phyloP scores from a whole-genome alignment of 2,329 filamentous ascomycete genomes.

The Trichophyton equinum region DNA sequence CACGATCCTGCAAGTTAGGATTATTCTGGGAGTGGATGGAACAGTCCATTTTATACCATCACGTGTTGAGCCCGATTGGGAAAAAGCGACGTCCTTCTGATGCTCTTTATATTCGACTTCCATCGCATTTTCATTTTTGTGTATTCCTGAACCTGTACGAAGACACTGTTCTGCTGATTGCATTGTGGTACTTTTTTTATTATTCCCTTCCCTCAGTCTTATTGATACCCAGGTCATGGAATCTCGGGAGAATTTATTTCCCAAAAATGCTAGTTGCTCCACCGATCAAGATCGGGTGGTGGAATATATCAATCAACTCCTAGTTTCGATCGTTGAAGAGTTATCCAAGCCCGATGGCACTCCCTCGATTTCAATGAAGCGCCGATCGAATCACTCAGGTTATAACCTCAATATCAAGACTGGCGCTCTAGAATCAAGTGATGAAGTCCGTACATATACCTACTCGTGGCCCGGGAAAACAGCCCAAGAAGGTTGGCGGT shows the following conservation, averaged over 20 bases:
- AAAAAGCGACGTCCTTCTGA: neutral
- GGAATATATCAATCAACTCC: conserved; percentile 21
- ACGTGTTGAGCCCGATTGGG: neutral
- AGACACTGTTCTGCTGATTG: neutral
- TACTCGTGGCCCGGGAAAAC: conserved; percentile 45
- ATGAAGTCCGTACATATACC: conserved; percentile 17
- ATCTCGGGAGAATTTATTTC: neutral
- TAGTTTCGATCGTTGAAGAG: conserved; percentile 19
- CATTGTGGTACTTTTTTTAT: neutral
- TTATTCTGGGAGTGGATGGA: too few species aligned
- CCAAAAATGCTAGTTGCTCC: neutral
- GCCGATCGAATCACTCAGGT: conserved; percentile 15
- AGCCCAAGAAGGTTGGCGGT: conserved; percentile 46
- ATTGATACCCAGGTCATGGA: neutral
- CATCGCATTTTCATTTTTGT: neutral
- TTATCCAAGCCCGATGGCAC: conserved; percentile 19
- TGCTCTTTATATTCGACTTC: neutral
- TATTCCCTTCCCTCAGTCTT: neutral
- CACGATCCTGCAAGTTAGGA: too few species aligned
- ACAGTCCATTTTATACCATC: neutral
- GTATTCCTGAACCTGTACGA: neutral
- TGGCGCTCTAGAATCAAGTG: conserved; percentile 19
- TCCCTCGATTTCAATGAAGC: conserved; percentile 18
- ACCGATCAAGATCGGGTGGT: conserved; percentile 16
- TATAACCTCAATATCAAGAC: conserved; percentile 20